These are phyloP conservation scores for Pleurotus djamor DNA, from an alignment of 768 basidiomycete genomes.

Conservation along the genomic window DNA sequence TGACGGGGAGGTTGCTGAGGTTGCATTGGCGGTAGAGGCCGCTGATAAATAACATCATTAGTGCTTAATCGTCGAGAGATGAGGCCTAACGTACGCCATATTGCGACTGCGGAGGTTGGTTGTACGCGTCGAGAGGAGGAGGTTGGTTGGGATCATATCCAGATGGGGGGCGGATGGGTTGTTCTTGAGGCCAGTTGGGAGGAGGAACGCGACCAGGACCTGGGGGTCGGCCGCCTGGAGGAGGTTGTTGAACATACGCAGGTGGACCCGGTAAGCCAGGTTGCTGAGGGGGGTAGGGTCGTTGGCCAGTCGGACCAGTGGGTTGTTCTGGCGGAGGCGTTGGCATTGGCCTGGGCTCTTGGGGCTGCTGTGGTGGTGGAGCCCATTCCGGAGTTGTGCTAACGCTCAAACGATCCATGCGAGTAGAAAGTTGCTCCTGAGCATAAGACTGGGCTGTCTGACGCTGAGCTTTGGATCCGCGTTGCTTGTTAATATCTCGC, in stretches of 20 bases:
- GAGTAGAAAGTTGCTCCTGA: constrained; percentile 20
- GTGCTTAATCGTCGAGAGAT: background rate
- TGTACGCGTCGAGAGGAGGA: constrained; percentile 1
- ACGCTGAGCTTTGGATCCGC: constrained; percentile 45
- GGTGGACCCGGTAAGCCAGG: constrained; percentile 41
- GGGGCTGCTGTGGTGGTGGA: constrained; percentile 26
- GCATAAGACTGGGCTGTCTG: constrained; percentile 27
- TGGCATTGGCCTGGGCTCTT: constrained; percentile 37
- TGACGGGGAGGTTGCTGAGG: constrained; percentile 14
- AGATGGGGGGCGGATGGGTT: constrained; percentile 22
- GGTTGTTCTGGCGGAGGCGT: constrained; percentile 15
- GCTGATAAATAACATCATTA: constrained; percentile 12
- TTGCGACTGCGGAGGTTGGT: background rate
- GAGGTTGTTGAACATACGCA: constrained; percentile 30
- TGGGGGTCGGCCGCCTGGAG: constrained; percentile 34
- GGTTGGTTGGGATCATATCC: constrained; percentile 26
- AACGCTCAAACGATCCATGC: constrained; percentile 48
- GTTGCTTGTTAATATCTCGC: constrained; percentile 83
- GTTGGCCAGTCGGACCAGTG: background rate
- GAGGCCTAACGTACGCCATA: background rate
- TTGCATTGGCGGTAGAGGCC: constrained; percentile 18
- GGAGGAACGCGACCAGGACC: constrained; percentile 40
- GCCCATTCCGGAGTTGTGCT: constrained; percentile 31
- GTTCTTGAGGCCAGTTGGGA: constrained; percentile 44
- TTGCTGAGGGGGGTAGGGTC: constrained; percentile 25